Conservation (phyloP, 1,139 yeast genomes). For the Pneumocystis jirovecii region DNA sequence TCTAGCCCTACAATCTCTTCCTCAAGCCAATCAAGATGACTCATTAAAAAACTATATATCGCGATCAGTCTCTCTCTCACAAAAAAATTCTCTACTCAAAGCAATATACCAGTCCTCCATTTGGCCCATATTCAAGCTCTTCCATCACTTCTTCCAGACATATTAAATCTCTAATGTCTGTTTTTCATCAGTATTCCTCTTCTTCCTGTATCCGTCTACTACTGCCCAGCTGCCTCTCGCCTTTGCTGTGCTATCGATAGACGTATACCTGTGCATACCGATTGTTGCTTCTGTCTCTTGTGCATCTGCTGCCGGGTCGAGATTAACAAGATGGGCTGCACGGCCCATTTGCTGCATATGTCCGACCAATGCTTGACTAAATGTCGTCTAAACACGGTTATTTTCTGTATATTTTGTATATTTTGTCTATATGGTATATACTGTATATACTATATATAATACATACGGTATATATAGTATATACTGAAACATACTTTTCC, state of each 20-base stretch:
- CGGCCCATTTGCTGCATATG: slow-evolving; percentile 86
- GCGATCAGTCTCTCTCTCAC: slow-evolving; percentile 10
- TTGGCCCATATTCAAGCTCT: slow-evolving; percentile 72
- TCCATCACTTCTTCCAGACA: slow-evolving; percentile 84
- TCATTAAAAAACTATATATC: slow-evolving; percentile 35
- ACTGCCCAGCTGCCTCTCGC: too few relatives aligned
- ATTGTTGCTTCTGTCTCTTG: slow-evolving; percentile 80
- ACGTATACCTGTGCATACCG: neutral
- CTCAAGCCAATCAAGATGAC: slow-evolving; percentile 90
- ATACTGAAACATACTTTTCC: slow-evolving; percentile 38
- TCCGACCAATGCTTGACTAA: slow-evolving; percentile 73
- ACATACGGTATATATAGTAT: slow-evolving; percentile 13
- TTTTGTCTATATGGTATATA: neutral
- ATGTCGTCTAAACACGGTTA: slow-evolving; percentile 39
- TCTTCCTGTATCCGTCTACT: too few relatives aligned
- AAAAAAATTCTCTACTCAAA: slow-evolving; percentile 40
- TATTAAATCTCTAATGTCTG: slow-evolving; percentile 72
- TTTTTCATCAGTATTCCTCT: neutral
- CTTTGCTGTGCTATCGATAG: too few relatives aligned
- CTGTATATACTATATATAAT: neutral
- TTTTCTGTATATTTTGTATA: neutral
- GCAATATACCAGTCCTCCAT: slow-evolving; percentile 88
- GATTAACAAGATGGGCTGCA: slow-evolving; percentile 81
- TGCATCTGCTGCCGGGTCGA: slow-evolving; percentile 97
- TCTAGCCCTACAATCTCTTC: slow-evolving; percentile 46